A percentile compares a stretch with the other conserved stretches of the same genome.
These are phyloP conservation scores for Periconia digitata DNA, from an alignment of 2,329 filamentous ascomycete genomes.

Conservation along the genomic window DNA sequence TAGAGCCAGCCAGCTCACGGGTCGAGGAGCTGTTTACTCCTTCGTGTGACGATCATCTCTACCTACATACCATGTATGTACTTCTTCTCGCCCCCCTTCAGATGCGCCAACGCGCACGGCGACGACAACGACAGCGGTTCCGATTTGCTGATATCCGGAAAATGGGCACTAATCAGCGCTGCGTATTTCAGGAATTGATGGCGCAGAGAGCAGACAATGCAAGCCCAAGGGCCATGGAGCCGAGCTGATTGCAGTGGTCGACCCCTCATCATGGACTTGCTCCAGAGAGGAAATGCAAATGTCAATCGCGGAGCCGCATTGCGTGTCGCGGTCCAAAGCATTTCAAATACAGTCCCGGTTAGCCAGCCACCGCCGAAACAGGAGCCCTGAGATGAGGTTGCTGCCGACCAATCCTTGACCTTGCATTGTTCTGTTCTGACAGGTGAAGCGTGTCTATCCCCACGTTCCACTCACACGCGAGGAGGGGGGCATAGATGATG, in stretches of 20 bases:
- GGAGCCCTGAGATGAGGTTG: neutral
- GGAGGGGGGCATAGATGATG: constrained; percentile 7
- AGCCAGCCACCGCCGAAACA: neutral
- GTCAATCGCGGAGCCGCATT: constrained; percentile 1
- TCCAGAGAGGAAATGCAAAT: constrained; percentile 2
- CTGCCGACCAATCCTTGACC: constrained; percentile 11
- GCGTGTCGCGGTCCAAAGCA: neutral
- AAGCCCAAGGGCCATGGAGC: constrained; percentile 11
- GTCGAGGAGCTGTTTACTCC: too few relatives aligned
- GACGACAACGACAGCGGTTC: constrained; percentile 20
- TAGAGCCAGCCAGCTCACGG: too few relatives aligned
- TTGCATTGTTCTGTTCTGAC: constrained; percentile 14
- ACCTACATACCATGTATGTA: too few relatives aligned
- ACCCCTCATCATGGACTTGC: constrained; percentile 7
- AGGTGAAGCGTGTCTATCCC: constrained; percentile 33
- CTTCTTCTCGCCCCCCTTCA: too few relatives aligned
- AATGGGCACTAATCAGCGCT: neutral
- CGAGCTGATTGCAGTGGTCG: neutral
- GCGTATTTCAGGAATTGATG: too few relatives aligned
- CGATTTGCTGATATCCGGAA: constrained; percentile 19
- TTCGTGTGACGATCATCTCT: too few relatives aligned
- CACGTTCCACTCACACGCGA: constrained; percentile 29
- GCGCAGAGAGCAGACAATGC: neutral
- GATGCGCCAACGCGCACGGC: constrained; percentile 21
- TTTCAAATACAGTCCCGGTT: neutral